Percentiles rank a stretch among this genome's conserved stretches.
These are phyloP conservation scores for Lodderomyces orthopsilosis DNA, from an alignment of 1,139 yeast genomes.

Conservation along the genomic window DNA sequence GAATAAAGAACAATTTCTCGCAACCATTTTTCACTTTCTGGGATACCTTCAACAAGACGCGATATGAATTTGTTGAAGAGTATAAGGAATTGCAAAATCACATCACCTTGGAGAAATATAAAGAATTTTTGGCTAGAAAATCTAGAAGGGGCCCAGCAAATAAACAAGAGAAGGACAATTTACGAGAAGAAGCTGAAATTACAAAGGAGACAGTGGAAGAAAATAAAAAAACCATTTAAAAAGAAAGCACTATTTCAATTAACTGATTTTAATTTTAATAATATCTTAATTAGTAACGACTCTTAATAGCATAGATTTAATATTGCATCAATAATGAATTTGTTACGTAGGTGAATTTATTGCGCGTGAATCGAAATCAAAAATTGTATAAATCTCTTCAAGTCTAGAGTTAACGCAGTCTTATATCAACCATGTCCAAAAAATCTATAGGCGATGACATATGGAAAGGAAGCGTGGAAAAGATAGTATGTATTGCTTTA, in stretches of 20 bases:
- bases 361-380: not conserved
- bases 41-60: constrained; percentile 74
- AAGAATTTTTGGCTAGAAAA: constrained; percentile 46
- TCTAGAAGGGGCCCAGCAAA: constrained; percentile 28
- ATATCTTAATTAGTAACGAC: constrained; percentile 1
- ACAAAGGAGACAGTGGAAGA: constrained; percentile 3
- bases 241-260: not conserved
- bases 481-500: constrained; percentile 53
- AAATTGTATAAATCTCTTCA: not conserved
- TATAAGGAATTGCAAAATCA: constrained; percentile 56
- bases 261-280: not conserved
- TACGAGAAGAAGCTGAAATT: constrained; percentile 6
- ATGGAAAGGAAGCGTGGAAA: constrained; percentile 88
- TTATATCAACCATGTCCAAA: constrained; percentile 13
- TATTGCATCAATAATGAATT: not conserved
- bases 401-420: not conserved
- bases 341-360: not conserved
- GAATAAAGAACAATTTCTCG: constrained; percentile 89
- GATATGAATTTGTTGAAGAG: constrained; percentile 63
- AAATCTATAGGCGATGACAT: constrained; percentile 68
- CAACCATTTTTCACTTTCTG: constrained; percentile 96
- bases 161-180: constrained; percentile 12
- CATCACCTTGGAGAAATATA: constrained; percentile 61
- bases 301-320: not conserved
- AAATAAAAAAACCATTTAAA: constrained; percentile 12